These are phyloP conservation scores for Colletotrichum eremochloae DNA, from an alignment of 2,329 filamentous ascomycete species.

Conservation along the genomic window DNA sequence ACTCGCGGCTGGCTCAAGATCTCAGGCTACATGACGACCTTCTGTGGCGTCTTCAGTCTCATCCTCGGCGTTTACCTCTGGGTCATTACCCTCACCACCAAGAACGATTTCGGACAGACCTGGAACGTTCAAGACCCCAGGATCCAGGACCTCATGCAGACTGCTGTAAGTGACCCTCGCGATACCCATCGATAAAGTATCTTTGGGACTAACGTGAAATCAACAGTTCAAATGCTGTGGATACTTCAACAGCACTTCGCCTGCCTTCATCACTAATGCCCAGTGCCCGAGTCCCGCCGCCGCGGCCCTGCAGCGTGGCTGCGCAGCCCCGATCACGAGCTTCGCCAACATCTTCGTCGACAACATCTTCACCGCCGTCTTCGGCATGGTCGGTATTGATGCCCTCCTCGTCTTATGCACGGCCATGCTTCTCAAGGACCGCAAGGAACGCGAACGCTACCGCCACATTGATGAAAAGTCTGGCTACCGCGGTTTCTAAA, in stretches of 20 bases:
- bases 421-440: slow-evolving; percentile 83
- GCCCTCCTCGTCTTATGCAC: slow-evolving; percentile 77
- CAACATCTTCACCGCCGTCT: slow-evolving; percentile 82
- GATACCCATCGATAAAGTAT: background rate
- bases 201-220: slow-evolving; percentile 43
- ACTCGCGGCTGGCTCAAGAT: slow-evolving; percentile 78
- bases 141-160: slow-evolving; percentile 78
- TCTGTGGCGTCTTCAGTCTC: slow-evolving; percentile 74
- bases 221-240: slow-evolving; percentile 83
- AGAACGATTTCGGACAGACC: slow-evolving; percentile 70
- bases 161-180: slow-evolving; percentile 64
- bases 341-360: slow-evolving; percentile 81
- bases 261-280: slow-evolving; percentile 77
- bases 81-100: slow-evolving; percentile 79
- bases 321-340: slow-evolving; percentile 74
- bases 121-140: slow-evolving; percentile 70
- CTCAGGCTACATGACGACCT: slow-evolving; percentile 73
- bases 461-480: slow-evolving; percentile 86
- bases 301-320: slow-evolving; percentile 78
- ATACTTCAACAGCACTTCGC: slow-evolving; percentile 79
- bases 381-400: slow-evolving; percentile 82
- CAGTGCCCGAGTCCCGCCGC: slow-evolving; percentile 78
- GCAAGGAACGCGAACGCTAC: slow-evolving; percentile 84
- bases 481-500: slow-evolving; percentile 64
- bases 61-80: slow-evolving; percentile 76